Percentiles rank a stretch among this genome's conserved stretches.
Evolutionary conservation across 169 alveolate genomes (phyloP).

Genomic region (Hepatocystis sp.): DNA sequence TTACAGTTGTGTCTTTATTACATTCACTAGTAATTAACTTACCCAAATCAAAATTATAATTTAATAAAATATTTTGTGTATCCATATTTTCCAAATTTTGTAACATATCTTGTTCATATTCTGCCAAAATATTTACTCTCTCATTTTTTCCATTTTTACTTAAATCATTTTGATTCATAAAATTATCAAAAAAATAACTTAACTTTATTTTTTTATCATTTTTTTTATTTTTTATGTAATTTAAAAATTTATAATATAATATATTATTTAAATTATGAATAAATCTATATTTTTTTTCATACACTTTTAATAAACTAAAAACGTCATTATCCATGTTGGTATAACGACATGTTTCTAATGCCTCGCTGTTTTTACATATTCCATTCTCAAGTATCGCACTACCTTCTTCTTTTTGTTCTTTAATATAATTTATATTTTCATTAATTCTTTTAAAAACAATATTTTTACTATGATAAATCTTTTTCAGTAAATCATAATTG

Average conservation of each 20-base stretch:
- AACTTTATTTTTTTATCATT: not conserved
- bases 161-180: not conserved
- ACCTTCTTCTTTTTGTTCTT: slow-evolving; percentile 1
- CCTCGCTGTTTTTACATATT: slow-evolving; percentile 69
- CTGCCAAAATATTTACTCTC: not conserved
- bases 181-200: slow-evolving; percentile 46
- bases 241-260: slow-evolving; percentile 46
- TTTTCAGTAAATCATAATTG: slow-evolving; percentile 62
- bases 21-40: too few relatives aligned
- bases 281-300: slow-evolving; percentile 56
- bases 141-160: too few relatives aligned
- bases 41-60: too few relatives aligned
- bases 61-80: not conserved
- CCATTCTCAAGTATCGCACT: slow-evolving; percentile 40
- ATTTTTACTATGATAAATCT: slow-evolving; percentile 57
- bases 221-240: slow-evolving; percentile 17
- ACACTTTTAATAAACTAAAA: slow-evolving; percentile 17
- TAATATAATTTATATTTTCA: slow-evolving; percentile 38
- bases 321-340: slow-evolving; percentile 33
- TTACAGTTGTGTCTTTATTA: not conserved
- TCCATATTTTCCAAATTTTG: not conserved
- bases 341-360: slow-evolving; percentile 68
- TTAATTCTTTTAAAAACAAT: slow-evolving; percentile 51
- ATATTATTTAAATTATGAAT: slow-evolving; percentile 55
- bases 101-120: not conserved